These are phyloP conservation scores for Ramaria sp. DNA, from an alignment of 768 basidiomycete genomes.

Conservation along the genomic window DNA sequence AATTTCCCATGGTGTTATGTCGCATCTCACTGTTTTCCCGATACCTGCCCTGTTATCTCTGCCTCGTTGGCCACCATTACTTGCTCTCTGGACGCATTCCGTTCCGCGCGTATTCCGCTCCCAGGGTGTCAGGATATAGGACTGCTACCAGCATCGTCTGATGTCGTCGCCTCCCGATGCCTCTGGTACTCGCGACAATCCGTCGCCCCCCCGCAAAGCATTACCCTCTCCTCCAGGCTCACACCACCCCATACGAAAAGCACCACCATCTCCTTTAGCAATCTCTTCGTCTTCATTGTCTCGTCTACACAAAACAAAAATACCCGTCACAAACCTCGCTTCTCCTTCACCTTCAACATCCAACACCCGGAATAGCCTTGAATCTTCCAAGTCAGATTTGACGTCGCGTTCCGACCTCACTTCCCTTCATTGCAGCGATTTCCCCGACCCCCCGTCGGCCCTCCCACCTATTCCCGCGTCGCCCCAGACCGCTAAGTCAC, in stretches of 20 bases:
- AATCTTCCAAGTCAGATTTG: conserved; percentile 6
- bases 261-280: conserved; percentile 5
- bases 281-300: not conserved
- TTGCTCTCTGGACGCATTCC: too few relatives aligned
- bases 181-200: not conserved
- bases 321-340: not conserved
- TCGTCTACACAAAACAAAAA: not conserved
- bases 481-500: not conserved
- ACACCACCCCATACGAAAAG: not conserved
- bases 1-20: not conserved
- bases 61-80: not conserved
- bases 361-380: conserved; percentile 1
- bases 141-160: not conserved
- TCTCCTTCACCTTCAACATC: not conserved
- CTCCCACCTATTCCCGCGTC: conserved; percentile 7
- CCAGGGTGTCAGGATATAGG: not conserved
- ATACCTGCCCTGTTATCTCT: not conserved
- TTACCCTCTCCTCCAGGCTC: not conserved
- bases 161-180: not conserved
- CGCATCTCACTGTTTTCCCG: not conserved
- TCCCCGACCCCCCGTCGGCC: conserved; percentile 1
- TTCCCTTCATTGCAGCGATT: conserved; percentile 2
- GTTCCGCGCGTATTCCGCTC: not conserved
- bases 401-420: conserved; percentile 6
- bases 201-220: not conserved